Percentiles rank a stretch among this genome's conserved stretches.
These are phyloP conservation scores for Brachypodium distachyon DNA, from an alignment of 202 grass and related monocot species.

Conservation along the genomic window DNA sequence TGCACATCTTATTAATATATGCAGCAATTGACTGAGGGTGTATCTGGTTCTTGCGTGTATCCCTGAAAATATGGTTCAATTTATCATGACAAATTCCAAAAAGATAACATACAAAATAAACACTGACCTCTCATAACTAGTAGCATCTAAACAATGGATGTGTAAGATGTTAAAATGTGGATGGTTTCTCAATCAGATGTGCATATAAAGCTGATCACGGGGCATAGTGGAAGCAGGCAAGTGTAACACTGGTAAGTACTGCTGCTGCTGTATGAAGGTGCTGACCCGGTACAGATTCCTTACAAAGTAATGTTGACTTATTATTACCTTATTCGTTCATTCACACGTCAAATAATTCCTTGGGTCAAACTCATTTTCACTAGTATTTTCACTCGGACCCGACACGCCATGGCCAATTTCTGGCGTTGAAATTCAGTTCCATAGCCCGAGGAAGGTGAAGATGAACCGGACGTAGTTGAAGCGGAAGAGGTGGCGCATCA, in stretches of 20 bases:
- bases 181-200: no score
- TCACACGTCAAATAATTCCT: neutral
- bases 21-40: neutral
- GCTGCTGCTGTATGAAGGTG: no score
- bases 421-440: neutral
- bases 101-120: no score
- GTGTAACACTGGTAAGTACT: neutral
- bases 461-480: constrained; percentile 55
- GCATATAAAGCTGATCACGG: no score
- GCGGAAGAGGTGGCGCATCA: constrained; percentile 51
- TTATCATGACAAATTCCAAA: neutral
- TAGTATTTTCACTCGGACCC: neutral
- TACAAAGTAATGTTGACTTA: neutral
- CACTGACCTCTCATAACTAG: no score
- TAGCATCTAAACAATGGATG: no score
- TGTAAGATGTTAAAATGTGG: no score
- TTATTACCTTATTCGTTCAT: neutral
- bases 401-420: neutral
- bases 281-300: neutral
- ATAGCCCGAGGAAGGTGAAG: constrained; percentile 48
- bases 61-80: neutral
- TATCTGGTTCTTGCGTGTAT: neutral
- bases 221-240: neutral
- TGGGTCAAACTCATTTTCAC: neutral
- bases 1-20: neutral